Evolutionary conservation across 495 filamentous ascomycete genomes (phyloP).

Genomic region (Eremomyces bilateralis): DNA sequence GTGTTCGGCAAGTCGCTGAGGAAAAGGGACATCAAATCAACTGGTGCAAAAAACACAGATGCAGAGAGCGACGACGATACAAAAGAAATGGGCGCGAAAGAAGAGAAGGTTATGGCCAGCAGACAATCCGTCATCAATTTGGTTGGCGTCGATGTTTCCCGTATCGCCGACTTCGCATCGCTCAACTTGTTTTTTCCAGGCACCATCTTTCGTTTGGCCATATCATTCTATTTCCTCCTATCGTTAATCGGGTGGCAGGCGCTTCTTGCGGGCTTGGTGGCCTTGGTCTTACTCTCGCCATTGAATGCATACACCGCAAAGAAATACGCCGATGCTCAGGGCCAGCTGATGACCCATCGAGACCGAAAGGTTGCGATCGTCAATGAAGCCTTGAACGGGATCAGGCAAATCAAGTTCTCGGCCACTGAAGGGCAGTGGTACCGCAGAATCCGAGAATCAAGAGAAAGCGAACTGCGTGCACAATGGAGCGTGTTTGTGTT

Average conservation of each 20-base stretch:
- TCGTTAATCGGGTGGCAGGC: constrained; percentile 35
- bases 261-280: constrained; percentile 42
- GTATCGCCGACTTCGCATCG: constrained; percentile 47
- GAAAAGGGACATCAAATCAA: constrained; percentile 1
- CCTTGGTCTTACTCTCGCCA: constrained; percentile 40
- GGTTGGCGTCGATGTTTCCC: constrained; percentile 53
- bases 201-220: constrained; percentile 35
- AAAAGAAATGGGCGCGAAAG: constrained; percentile 10
- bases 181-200: constrained; percentile 44
- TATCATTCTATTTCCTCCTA: constrained; percentile 42
- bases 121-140: constrained; percentile 65
- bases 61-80: background rate
- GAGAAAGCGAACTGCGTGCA: constrained; percentile 41
- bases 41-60: no score
- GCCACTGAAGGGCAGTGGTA: constrained; percentile 68
- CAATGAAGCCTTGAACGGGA: constrained; percentile 62
- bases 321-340: constrained; percentile 34
- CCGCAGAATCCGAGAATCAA: constrained; percentile 39
- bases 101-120: constrained; percentile 21
- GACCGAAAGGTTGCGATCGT: constrained; percentile 61
- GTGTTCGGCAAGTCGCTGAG: constrained; percentile 1
- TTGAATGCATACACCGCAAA: constrained; percentile 49
- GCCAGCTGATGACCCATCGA: constrained; percentile 54
- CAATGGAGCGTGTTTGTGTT: constrained; percentile 43
- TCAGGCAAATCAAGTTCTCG: constrained; percentile 77